Evolutionary conservation across 2,329 filamentous ascomycete species (phyloP).

Genomic region (Fonsecaea pedrosoi): DNA sequence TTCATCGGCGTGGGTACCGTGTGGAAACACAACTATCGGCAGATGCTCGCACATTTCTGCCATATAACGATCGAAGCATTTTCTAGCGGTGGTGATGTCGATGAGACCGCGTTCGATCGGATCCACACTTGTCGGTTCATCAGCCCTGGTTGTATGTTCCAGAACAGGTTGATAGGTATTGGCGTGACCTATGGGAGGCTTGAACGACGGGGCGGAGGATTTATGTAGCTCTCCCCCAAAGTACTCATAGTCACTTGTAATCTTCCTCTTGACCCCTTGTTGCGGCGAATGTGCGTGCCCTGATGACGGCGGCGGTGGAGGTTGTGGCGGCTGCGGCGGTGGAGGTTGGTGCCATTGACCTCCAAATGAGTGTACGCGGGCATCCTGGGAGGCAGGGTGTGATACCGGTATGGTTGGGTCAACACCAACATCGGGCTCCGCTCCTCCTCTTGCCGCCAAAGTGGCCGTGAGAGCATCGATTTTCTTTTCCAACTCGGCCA

Average conservation of each 20-base stretch:
- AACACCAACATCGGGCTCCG: slow-evolving; percentile 37
- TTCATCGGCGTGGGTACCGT: slow-evolving; percentile 60
- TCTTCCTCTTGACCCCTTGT: slow-evolving; percentile 39
- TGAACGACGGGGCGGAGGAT: slow-evolving; percentile 24
- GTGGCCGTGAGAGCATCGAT: slow-evolving; percentile 87
- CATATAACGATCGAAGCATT: slow-evolving; percentile 64
- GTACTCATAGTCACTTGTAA: slow-evolving; percentile 34
- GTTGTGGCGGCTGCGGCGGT: slow-evolving; percentile 22
- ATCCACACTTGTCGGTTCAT: slow-evolving; percentile 48
- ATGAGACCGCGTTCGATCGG: slow-evolving; percentile 60
- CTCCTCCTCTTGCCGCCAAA: slow-evolving; percentile 63
- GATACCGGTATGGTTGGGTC: slow-evolving; percentile 35
- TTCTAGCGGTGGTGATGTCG: slow-evolving; percentile 58
- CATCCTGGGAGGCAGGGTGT: slow-evolving; percentile 23
- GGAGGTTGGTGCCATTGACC: slow-evolving; percentile 37
- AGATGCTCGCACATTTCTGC: slow-evolving; percentile 62
- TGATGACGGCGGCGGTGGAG: slow-evolving; percentile 24
- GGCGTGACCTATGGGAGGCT: slow-evolving; percentile 16
- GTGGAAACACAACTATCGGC: slow-evolving; percentile 64
- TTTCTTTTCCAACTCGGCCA: slow-evolving; percentile 90
- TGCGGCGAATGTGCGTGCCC: slow-evolving; percentile 19
- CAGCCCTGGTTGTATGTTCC: slow-evolving; percentile 24
- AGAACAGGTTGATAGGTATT: slow-evolving; percentile 23
- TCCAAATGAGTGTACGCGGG: slow-evolving; percentile 26
- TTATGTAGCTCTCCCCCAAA: slow-evolving; percentile 40